Evolutionary conservation across 2,329 filamentous ascomycete genomes (phyloP).

Genomic region (Aphanocladium album): DNA sequence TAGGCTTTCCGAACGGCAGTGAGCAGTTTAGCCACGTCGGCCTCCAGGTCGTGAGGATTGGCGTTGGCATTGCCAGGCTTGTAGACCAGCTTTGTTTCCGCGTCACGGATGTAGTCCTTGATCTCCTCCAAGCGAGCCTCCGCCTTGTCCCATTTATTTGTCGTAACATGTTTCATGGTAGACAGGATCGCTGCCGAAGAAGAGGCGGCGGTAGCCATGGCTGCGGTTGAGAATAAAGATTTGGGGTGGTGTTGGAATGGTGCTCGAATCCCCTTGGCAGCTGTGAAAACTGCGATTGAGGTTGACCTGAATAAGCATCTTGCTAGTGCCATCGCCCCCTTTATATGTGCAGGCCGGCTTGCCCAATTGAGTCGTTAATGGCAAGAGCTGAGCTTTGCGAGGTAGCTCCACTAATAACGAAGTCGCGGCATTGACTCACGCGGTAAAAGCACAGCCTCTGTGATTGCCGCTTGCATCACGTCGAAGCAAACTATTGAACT

Average conservation of each 20-base stretch:
- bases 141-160: conserved; percentile 11
- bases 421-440: not conserved
- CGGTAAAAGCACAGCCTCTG: not conserved
- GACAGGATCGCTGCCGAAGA: conserved; percentile 12
- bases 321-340: not conserved
- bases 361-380: not conserved
- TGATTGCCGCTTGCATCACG: not conserved
- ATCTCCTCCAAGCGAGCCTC: conserved; percentile 1
- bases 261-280: not conserved
- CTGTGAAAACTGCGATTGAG: not conserved
- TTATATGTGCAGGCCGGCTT: not conserved
- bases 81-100: not conserved
- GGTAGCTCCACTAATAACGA: not conserved
- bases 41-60: conserved; percentile 2
- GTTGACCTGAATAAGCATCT: not conserved
- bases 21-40: conserved; percentile 2
- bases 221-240: not conserved
- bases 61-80: not conserved
- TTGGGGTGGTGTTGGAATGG: not conserved
- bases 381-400: not conserved
- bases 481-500: not conserved
- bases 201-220: conserved; percentile 11
- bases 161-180: conserved; percentile 10
- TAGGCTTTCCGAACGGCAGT: not conserved
- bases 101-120: not conserved